Percentiles rank a stretch among this genome's conserved stretches.
Conservation (phyloP, 176 grass and related monocot genomes). For the Paspalum vaginatum region DNA sequence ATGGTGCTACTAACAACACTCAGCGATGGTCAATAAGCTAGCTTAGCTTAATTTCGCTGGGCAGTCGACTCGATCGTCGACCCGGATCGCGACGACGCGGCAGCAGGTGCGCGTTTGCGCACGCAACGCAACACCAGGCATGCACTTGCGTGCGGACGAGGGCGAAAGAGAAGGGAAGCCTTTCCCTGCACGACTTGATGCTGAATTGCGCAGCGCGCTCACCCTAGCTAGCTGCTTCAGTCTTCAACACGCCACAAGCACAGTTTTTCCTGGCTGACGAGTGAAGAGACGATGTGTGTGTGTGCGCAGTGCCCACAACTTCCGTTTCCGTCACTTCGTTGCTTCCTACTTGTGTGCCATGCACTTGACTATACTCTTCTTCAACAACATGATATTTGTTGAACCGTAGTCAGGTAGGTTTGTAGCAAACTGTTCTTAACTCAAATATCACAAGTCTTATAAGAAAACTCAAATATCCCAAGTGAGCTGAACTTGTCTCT, state of each 20-base stretch:
- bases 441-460: too few species aligned
- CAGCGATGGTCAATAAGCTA: too few species aligned
- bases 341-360: background rate
- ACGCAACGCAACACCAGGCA: slow-evolving; percentile 35
- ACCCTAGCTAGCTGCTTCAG: background rate
- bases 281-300: background rate
- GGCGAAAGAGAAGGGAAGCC: slow-evolving; percentile 12
- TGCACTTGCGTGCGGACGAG: slow-evolving; percentile 25
- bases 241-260: background rate
- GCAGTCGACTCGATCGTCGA: background rate
- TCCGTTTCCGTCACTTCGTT: background rate
- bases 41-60: background rate
- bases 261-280: background rate
- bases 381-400: background rate
- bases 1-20: too few species aligned
- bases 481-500: too few species aligned
- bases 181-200: slow-evolving; percentile 33
- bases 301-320: too few species aligned
- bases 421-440: too few species aligned
- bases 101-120: background rate
- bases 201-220: background rate
- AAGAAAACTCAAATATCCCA: too few species aligned
- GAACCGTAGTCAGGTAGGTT: background rate
- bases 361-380: background rate
- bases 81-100: background rate